Base-by-base conservation (phyloP, 306 rosid genomes). In the Castanea sativa region DNA sequence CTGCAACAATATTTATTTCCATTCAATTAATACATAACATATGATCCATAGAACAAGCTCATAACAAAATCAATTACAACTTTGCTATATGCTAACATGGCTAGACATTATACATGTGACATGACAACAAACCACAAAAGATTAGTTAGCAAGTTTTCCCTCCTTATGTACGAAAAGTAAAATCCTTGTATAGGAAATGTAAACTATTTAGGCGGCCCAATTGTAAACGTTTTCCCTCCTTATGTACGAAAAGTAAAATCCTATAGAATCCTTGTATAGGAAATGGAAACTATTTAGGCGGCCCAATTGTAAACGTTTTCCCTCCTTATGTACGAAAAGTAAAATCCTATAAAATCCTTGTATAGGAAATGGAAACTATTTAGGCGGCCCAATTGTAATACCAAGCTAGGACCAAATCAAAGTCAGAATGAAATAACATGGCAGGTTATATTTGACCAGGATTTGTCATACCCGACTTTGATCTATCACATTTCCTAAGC, bases 1-100 rank as follows among this genome's bases (percentile, higher is more conserved):
- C 99, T 92, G 91, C 81, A 76, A 75, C 59, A 35, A 68, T 10
- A 68, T 5, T 32, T 18, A 30, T 16, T 68, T 64, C 69, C 43
- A 64, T 30, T 49, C 53, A 49, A 49, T 49, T 10, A 49, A 49
- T 10, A 3, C 16, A 12, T 49, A 12, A 12, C 5, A 49, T 49
- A 49, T 3, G 11, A 49, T 12, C 53, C 53, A 10, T 49, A 49
- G 16, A 49, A 49, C 53, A 12, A 49, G 5, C 16, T 49, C 53
- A 49, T 49, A 11, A 49, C 5, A 49, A 49, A 12, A 49, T 49
- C 15, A 10, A 49, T 49, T 49, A 49, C 14, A 49, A 49, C 53
- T 49, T 49, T 49, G 53, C 53, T 49, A 49, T 49, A 11, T 10
- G 53, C 53, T 49, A 49, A 12, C 53, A 49, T 49, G 53, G 53